These are phyloP conservation scores for Neurospora africana DNA, from an alignment of 495 filamentous ascomycete genomes.

Conservation along the genomic window DNA sequence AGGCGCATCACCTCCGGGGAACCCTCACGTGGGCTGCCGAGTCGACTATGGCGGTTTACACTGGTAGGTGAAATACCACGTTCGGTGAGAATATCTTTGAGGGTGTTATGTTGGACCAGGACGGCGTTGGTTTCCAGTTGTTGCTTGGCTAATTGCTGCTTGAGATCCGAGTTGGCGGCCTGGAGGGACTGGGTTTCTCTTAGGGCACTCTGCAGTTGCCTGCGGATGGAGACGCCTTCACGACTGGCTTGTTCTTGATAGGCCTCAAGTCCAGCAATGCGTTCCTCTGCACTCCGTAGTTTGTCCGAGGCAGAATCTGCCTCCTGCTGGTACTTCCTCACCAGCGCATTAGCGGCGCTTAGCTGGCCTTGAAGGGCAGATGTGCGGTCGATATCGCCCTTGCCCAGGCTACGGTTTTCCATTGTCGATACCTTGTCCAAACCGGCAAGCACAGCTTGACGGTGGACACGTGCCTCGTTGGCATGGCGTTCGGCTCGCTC, in stretches of 20 bases:
- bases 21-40: constrained; percentile 55
- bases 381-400: constrained; percentile 64
- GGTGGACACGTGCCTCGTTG: constrained; percentile 77
- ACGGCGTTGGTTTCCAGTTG: constrained; percentile 85
- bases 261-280: constrained; percentile 89
- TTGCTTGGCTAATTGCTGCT: constrained; percentile 65
- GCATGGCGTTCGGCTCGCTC: constrained; percentile 83
- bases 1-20: constrained; percentile 69
- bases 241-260: constrained; percentile 95
- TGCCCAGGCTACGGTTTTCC: constrained; percentile 39
- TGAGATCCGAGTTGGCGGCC: constrained; percentile 65
- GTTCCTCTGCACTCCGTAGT: constrained; percentile 82
- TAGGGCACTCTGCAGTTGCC: constrained; percentile 74
- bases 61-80: constrained; percentile 65
- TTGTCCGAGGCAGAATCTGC: constrained; percentile 85
- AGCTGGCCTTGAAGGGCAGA: constrained; percentile 69
- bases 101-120: constrained; percentile 76
- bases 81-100: constrained; percentile 87
- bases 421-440: constrained; percentile 58
- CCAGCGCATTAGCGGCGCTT: constrained; percentile 63
- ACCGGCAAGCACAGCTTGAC: constrained; percentile 70
- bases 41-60: constrained; percentile 26
- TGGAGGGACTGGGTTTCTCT: constrained; percentile 70
- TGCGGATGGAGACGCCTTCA: constrained; percentile 77
- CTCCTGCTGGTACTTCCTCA: constrained; percentile 76